A percentile compares a stretch with the other conserved stretches of the same genome.
Conservation (phyloP, 1,284 basidiomycete species). For the Naganishia sp. region DNA sequence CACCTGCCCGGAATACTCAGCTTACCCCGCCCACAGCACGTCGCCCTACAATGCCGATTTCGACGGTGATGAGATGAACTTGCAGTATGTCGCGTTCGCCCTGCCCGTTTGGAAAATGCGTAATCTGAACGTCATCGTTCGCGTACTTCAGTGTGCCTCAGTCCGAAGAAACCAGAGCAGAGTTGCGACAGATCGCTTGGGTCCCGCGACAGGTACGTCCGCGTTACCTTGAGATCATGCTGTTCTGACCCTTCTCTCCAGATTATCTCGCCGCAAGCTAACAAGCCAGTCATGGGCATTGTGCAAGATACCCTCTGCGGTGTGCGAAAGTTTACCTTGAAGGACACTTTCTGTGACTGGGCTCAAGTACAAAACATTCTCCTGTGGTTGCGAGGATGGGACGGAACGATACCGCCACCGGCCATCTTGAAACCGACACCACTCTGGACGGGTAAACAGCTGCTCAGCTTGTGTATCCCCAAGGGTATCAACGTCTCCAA, state of each 20-base stretch:
- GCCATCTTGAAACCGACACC: slow-evolving; percentile 96
- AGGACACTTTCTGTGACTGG: slow-evolving; percentile 93
- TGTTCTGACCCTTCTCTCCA: slow-evolving; percentile 50
- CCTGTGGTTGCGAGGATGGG: slow-evolving; percentile 97
- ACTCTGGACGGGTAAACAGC: slow-evolving; percentile 97
- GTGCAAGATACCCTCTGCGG: slow-evolving; percentile 99
- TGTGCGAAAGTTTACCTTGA: slow-evolving; percentile 93
- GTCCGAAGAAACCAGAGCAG: slow-evolving; percentile 97
- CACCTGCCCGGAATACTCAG: not conserved
- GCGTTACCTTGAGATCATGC: slow-evolving; percentile 20
- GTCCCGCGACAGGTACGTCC: slow-evolving; percentile 83
- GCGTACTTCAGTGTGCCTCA: slow-evolving; percentile 75
- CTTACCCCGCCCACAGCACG: slow-evolving; percentile 41
- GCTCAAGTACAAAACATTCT: slow-evolving; percentile 93
- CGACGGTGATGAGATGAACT: slow-evolving; percentile 99
- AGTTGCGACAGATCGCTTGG: slow-evolving; percentile 97
- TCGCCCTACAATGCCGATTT: slow-evolving; percentile 83
- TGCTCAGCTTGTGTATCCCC: slow-evolving; percentile 89
- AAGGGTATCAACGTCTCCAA: slow-evolving; percentile 86
- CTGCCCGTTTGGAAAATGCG: not conserved
- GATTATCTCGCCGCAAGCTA: slow-evolving; percentile 99
- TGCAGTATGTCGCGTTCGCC: slow-evolving; percentile 71
- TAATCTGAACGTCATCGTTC: slow-evolving; percentile 14
- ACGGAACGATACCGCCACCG: slow-evolving; percentile 87
- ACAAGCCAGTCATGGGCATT: slow-evolving; percentile 99